Conservation (phyloP, 192 early-diverging fungal genomes). For the Endogone sp. region DNA sequence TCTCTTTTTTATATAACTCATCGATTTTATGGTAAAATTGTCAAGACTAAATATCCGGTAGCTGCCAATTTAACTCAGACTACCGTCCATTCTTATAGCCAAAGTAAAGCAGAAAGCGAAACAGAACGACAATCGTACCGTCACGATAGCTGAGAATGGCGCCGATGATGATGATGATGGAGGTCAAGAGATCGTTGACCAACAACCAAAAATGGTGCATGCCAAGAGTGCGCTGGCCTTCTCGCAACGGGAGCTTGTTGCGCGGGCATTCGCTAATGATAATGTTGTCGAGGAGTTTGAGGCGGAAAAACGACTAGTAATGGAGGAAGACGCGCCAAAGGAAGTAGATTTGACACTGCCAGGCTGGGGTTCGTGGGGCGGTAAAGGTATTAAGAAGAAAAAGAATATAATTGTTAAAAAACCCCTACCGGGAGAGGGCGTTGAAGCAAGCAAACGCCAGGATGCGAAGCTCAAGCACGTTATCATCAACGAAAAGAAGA, state of each 20-base stretch:
- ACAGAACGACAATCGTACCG: neutral
- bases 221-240: slow-evolving; percentile 50
- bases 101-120: slow-evolving; percentile 16
- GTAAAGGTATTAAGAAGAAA: slow-evolving; percentile 49
- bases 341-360: slow-evolving; percentile 83
- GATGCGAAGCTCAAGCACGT: slow-evolving; percentile 77
- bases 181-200: slow-evolving; percentile 29
- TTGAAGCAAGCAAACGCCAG: slow-evolving; percentile 61
- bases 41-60: too few species aligned
- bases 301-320: slow-evolving; percentile 68
- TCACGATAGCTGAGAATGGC: slow-evolving; percentile 11
- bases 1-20: neutral
- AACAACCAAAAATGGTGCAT: slow-evolving; percentile 53
- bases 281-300: slow-evolving; percentile 90
- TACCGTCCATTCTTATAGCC: slow-evolving; percentile 1
- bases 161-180: slow-evolving; percentile 32
- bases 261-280: slow-evolving; percentile 94
- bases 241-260: slow-evolving; percentile 79
- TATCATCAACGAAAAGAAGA: slow-evolving; percentile 87
- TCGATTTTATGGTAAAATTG: too few species aligned
- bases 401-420: slow-evolving; percentile 41
- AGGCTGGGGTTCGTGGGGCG: slow-evolving; percentile 92
- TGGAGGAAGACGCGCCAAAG: slow-evolving; percentile 74
- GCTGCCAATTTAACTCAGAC: slow-evolving; percentile 1
- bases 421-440: slow-evolving; percentile 51